These are phyloP conservation scores for Escallonia rubra DNA, from an alignment of 129 eudicot species.

Conservation along the genomic window DNA sequence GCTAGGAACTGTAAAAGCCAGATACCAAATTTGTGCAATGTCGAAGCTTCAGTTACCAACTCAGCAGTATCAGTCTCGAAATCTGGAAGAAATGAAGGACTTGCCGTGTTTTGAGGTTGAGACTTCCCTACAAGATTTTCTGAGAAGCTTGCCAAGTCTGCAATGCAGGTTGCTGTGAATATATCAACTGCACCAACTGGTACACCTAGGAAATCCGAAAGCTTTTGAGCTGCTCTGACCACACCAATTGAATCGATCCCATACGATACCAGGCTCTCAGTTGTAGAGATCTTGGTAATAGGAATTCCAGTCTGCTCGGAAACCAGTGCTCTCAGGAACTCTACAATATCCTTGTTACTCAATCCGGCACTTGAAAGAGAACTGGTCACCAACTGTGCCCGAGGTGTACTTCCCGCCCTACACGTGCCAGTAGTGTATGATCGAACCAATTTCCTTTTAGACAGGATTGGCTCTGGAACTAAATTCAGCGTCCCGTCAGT, in stretches of 20 bases:
- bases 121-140: constrained; percentile 60
- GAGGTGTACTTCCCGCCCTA: constrained; percentile 60
- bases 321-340: constrained; percentile 49
- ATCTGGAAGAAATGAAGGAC: constrained; percentile 27
- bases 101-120: constrained; percentile 32
- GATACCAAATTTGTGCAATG: constrained; percentile 41
- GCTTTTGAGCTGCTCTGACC: constrained; percentile 86
- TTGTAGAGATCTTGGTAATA: constrained; percentile 52
- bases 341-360: constrained; percentile 51
- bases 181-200: constrained; percentile 85
- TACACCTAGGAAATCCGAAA: constrained; percentile 75
- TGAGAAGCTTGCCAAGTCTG: constrained; percentile 70
- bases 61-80: constrained; percentile 25
- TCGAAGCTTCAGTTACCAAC: constrained; percentile 41
- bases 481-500: constrained; percentile 59
- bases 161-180: constrained; percentile 73
- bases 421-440: constrained; percentile 75
- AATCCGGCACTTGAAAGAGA: constrained; percentile 15
- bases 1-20: constrained; percentile 50
- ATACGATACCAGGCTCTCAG: constrained; percentile 62
- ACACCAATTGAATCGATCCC: constrained; percentile 93
- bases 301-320: constrained; percentile 65
- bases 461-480: constrained; percentile 50
- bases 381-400: constrained; percentile 22
- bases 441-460: constrained; percentile 40